Evolutionary conservation across 2,329 filamentous ascomycete species (phyloP).

Genomic region (Neurospora sp.): DNA sequence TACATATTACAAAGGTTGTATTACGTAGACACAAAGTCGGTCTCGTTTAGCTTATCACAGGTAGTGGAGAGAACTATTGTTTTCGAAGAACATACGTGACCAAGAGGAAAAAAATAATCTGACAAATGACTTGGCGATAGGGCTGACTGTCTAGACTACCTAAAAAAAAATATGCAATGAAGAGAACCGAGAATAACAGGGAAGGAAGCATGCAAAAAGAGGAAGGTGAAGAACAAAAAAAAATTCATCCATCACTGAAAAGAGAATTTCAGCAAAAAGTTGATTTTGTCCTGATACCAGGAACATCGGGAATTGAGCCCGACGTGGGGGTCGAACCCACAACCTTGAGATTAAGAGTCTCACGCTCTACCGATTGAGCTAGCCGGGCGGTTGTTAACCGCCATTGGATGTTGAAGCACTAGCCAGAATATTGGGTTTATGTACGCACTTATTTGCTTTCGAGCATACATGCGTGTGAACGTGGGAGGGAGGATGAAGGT

Average conservation of each 20-base stretch:
- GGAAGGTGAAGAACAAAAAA: not conserved
- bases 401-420: not conserved
- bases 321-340: not conserved
- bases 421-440: not conserved
- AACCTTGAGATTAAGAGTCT: conserved; percentile 42
- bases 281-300: not conserved
- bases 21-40: not conserved
- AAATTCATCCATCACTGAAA: not conserved
- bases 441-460: not conserved
- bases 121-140: not conserved
- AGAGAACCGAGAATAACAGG: too few relatives aligned
- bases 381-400: conserved; percentile 33
- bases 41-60: not conserved
- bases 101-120: not conserved
- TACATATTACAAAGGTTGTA: not conserved
- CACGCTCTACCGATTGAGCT: conserved; percentile 66
- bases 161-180: not conserved
- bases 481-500: too few relatives aligned
- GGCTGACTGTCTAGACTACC: not conserved
- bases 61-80: not conserved
- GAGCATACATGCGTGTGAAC: too few relatives aligned
- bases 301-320: not conserved
- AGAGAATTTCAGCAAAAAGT: not conserved
- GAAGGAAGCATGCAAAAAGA: not conserved
- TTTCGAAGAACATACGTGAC: not conserved